Evolutionary conservation across 768 basidiomycete species (phyloP), one percentile per base, ranked within the genome.

Genomic region (Leccinum longicurvipes): DNA sequence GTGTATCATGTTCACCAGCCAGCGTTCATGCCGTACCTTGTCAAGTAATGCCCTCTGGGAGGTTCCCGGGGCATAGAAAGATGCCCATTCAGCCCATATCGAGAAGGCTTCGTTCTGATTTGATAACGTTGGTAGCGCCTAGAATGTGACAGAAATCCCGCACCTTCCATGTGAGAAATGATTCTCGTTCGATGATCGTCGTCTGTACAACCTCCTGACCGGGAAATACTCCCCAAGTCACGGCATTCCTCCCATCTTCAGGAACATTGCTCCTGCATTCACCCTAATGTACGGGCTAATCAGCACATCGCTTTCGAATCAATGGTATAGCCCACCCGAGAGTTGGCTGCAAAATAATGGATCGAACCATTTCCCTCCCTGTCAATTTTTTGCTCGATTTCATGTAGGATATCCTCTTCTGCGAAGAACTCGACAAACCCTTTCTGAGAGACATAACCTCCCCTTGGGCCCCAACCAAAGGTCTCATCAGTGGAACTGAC

Each of bases 141-240:
- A 41, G 24, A 45, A 27, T 31, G 14, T n/a, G 9, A 36, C 12
- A 49, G 2, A 28, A 14, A 41, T 63, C 11, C 27, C 80, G 49
- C 46, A 94, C 96, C 87, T 95, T 98, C 97, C 97, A 99, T 0
- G 93, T 87, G 32, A 91, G 73, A 78, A 99, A 99, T 14, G 93
- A 96, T 67, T 93, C 89, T 49, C 83, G 83, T 67, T 98, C 97
- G 32, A 99, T 98, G 61, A 98, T 93, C 0, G 97, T 99, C 6
- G 96, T 91, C 66, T 98, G 96, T 2, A 87, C 83, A 46, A 99
- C 88, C 72, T 99, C 97, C 67, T 97, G 91, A 0, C 93, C 97
- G 0, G 94, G 92, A 71, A 99, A 99, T 6, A 98, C 87, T 54
- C 95, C 97, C 97, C 97, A 99, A 1, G 97, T 99, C 7, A 99